Evolutionary conservation across 148 eudicot genomes (phyloP).

Genomic region (Pouteria glomerata): DNA sequence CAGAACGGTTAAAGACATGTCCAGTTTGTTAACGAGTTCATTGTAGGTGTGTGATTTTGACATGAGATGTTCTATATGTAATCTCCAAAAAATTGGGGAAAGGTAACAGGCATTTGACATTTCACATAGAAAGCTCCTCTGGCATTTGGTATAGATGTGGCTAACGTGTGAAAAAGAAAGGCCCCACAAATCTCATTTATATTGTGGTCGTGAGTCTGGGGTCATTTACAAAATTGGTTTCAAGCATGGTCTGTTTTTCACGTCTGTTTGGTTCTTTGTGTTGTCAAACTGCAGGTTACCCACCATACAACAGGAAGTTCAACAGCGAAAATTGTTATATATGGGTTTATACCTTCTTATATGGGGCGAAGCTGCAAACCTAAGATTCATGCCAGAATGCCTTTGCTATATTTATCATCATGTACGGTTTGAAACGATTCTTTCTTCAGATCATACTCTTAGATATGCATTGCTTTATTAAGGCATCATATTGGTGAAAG

Average conservation of each 20-base stretch:
- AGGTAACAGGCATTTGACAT: neutral
- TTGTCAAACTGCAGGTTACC: conserved; percentile 67
- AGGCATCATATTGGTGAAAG: neutral
- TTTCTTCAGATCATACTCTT: neutral
- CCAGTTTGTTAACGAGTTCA: neutral
- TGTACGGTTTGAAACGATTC: conserved; percentile 38
- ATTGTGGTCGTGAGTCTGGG: neutral
- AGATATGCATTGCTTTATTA: neutral
- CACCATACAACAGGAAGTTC: conserved; percentile 96
- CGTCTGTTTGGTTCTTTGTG: neutral
- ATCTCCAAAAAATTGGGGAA: neutral
- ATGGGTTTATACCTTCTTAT: conserved; percentile 93
- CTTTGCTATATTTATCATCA: conserved; percentile 97
- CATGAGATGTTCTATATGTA: neutral
- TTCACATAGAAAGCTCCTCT: neutral
- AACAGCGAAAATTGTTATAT: conserved; percentile 87
- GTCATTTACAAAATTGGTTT: neutral
- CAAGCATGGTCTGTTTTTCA: neutral
- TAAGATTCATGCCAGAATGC: conserved; percentile 99
- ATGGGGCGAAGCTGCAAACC: no score
- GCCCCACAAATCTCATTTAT: neutral
- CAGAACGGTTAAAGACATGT: neutral
- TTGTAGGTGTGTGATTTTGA: neutral
- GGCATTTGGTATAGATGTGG: conserved; percentile 1
- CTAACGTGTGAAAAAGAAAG: no score